Percentiles rank a stretch among this genome's conserved stretches.
Conservation (phyloP, 345 rosid species). For the Melastoma malabathricum region DNA sequence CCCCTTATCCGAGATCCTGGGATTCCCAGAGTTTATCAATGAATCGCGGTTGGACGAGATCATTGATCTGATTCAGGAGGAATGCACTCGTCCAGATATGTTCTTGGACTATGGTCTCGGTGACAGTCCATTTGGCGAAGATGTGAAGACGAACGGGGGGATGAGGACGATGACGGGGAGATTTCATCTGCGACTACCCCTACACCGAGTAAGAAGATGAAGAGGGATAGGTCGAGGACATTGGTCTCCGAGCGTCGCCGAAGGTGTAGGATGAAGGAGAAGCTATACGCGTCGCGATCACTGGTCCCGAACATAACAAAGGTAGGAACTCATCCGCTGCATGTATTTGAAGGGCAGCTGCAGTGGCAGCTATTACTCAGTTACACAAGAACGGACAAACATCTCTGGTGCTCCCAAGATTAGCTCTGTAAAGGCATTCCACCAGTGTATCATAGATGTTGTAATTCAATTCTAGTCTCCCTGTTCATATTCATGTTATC, state of each 20-base stretch:
- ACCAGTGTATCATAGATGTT: too few species aligned
- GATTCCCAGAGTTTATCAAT: too few species aligned
- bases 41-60: slow-evolving; percentile 29
- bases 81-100: slow-evolving; percentile 14
- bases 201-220: slow-evolving; percentile 18
- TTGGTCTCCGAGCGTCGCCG: slow-evolving; percentile 58
- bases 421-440: too few species aligned
- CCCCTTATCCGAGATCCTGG: too few species aligned
- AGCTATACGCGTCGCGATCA: slow-evolving; percentile 71
- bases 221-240: slow-evolving; percentile 57
- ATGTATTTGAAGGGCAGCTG: slow-evolving; percentile 4
- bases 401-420: too few species aligned
- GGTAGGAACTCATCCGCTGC: slow-evolving; percentile 17
- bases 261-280: slow-evolving; percentile 79
- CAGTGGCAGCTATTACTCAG: slow-evolving; percentile 6
- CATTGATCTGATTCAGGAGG: slow-evolving; percentile 41
- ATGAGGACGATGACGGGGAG: slow-evolving; percentile 28
- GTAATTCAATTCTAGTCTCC: too few species aligned
- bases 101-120: slow-evolving; percentile 19
- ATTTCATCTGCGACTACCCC: slow-evolving; percentile 33
- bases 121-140: slow-evolving; percentile 13
- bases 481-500: too few species aligned
- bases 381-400: not conserved
- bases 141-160: slow-evolving; percentile 17
- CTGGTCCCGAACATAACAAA: slow-evolving; percentile 92